phyloP scores from a whole-genome alignment of 495 filamentous ascomycete genomes.

The Terfezia boudieri region DNA sequence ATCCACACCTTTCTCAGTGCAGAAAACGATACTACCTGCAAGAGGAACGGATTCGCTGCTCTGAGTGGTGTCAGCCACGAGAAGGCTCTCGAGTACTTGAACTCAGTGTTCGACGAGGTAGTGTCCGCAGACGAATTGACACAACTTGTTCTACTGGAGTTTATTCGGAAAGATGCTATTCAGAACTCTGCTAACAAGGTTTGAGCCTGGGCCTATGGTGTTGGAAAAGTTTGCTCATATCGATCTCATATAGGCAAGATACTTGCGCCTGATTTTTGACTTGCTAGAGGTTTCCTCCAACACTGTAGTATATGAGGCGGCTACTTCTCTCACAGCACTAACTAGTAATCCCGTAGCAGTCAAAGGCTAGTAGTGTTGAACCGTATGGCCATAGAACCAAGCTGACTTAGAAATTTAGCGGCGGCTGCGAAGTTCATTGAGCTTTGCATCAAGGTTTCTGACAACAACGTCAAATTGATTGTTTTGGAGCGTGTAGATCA shows the following conservation, averaged over 20 bases:
- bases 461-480: slow-evolving; percentile 98
- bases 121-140: slow-evolving; percentile 84
- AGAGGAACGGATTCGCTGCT: slow-evolving; percentile 91
- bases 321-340: slow-evolving; percentile 84
- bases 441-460: slow-evolving; percentile 83
- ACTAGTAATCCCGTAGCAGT: slow-evolving; percentile 95
- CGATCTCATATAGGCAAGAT: slow-evolving; percentile 39
- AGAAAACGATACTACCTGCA: slow-evolving; percentile 90
- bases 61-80: slow-evolving; percentile 79
- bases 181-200: slow-evolving; percentile 88
- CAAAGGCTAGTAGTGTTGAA: slow-evolving; percentile 26
- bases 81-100: slow-evolving; percentile 74
- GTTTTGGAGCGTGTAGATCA: slow-evolving; percentile 89
- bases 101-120: slow-evolving; percentile 78
- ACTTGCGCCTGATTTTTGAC: slow-evolving; percentile 88
- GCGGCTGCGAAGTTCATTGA: slow-evolving; percentile 92
- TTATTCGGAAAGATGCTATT: slow-evolving; percentile 92
- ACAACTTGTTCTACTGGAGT: slow-evolving; percentile 84
- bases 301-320: slow-evolving; percentile 94
- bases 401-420: slow-evolving; percentile 23
- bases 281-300: slow-evolving; percentile 79
- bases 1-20: slow-evolving; percentile 72
- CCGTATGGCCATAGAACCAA: neutral
- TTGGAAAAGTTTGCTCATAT: slow-evolving; percentile 15
- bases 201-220: slow-evolving; percentile 6